Base-by-base conservation (phyloP, 805 yeast genomes). In the Cyberlindnera xishuangbannaensis region DNA sequence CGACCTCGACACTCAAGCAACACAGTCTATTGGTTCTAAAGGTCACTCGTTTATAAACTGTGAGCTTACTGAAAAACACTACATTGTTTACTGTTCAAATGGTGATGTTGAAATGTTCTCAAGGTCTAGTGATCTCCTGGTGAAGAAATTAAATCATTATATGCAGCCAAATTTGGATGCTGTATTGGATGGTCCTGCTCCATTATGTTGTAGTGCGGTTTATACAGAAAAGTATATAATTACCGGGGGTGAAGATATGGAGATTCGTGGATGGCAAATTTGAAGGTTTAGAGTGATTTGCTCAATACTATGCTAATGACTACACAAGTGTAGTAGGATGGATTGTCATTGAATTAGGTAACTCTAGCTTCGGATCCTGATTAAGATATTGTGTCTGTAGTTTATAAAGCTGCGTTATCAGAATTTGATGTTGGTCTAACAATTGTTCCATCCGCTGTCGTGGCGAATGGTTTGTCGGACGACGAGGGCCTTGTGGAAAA, bases 241-340 rank as follows among this genome's bases (percentile, higher is more conserved):
- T 33, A 35, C 43, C 13, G 40, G 43, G n/a, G 43, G 43, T 24
- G 37, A 29, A 3, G 43, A 39, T 28, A 31, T 28, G 24, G 29
- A 27, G 12, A 29, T 39, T 6, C 33, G 35, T 30, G 39, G 37
- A 4, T 39, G 39, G 36, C 21, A 28, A 14, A 7, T 38, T 13
- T n/a, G n/a, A n/a, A n/a, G n/a, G n/a, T n/a, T n/a, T n/a, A n/a
- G n/a, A n/a, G n/a, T n/a, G n/a, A n/a, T n/a, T n/a, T n/a, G n/a
- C n/a, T n/a, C n/a, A n/a, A n/a, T n/a, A n/a, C n/a, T n/a, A n/a
- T n/a, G n/a, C n/a, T n/a, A n/a, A n/a, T n/a, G n/a, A n/a, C n/a
- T n/a, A n/a, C n/a, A n/a, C n/a, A n/a, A n/a, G n/a, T n/a, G n/a
- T n/a, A n/a, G n/a, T n/a, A n/a, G n/a, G n/a, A n/a, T n/a, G n/a